phyloP scores from a whole-genome alignment of 169 alveolate species.

The Neospora caninum region DNA sequence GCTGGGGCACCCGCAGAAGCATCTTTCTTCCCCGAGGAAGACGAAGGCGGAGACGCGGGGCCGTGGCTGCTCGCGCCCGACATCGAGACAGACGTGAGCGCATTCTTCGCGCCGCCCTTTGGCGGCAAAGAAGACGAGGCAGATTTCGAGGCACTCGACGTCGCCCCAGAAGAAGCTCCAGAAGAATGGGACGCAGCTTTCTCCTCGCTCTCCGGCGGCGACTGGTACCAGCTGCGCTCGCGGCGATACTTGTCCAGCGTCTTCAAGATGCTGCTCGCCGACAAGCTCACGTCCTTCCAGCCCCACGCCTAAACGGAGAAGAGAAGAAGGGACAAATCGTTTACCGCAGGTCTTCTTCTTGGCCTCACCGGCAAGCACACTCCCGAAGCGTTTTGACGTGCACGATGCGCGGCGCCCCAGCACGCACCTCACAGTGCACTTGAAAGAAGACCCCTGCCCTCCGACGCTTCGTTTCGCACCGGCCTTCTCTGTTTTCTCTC shows the following conservation, averaged over 20 bases:
- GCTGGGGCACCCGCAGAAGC: neutral
- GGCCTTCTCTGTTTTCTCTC: no score
- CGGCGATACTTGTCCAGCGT: slow-evolving; percentile 54
- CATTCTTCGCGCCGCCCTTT: neutral
- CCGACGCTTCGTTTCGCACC: no score
- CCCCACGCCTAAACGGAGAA: slow-evolving; percentile 42
- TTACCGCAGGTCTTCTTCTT: no score
- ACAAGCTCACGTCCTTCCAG: slow-evolving; percentile 60
- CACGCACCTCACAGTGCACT: no score
- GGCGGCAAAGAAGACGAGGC: neutral
- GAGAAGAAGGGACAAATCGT: no score
- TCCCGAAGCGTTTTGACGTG: no score
- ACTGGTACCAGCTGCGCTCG: slow-evolving; percentile 45
- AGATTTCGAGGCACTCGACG: neutral
- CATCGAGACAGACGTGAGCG: neutral
- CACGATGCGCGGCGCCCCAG: no score
- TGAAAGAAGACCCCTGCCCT: no score
- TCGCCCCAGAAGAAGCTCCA: no score
- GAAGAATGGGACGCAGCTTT: neutral
- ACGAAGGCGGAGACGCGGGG: neutral
- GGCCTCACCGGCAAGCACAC: no score
- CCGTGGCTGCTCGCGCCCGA: neutral
- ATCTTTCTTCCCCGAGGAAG: neutral
- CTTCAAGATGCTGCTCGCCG: slow-evolving; percentile 62
- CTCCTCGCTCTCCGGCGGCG: slow-evolving; percentile 18